Base-by-base conservation (phyloP, 192 early-diverging fungal genomes). In the Physocladia obscura region DNA sequence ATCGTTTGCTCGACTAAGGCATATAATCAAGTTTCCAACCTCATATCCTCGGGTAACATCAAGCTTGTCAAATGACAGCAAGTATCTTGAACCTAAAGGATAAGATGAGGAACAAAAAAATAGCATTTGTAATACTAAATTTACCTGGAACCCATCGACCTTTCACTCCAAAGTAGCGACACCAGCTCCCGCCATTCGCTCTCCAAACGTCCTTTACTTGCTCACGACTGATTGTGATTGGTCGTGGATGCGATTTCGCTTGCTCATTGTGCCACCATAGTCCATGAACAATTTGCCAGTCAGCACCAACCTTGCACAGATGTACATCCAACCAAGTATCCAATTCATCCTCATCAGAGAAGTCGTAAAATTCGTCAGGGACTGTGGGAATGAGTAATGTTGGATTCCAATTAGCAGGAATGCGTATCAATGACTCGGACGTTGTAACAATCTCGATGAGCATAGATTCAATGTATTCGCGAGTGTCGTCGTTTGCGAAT, bases 401-500 rank as follows among this genome's bases (percentile, higher is more conserved):
- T 22, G 17, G 22, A 17, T 17, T 55, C 27, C n/a, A 17, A 22
- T 13, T 27, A 27, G n/a, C 17, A 17, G 17, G 17, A 17, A 17
- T 55, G 11, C 52, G 17, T 55, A 22, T 55, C 22, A 55, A 27
- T 27, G 52, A 17, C n/a, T 55, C 27, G 17, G n/a, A 22, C 27
- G 52, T 17, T 55, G 17, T 22, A 17, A 55, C 17, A 17, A 55
- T 17, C 52, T 27, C 52, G 22, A 55, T 55, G 26, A 17, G 27
- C 27, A 55, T 27, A 21, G 44, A 8, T 47, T 47, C 44, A 47
- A 47, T 47, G 44, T 47, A 47, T 47, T 47, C 44, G 44, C 44
- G 44, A 47, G 44, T 47, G n/a, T 47, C 44, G 44, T 47, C 44
- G 44, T 55, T 55, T 27, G 52, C 52, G 52, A 22, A 55, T 55